phyloP scores from a whole-genome alignment of 306 rosid species.

The Pyrus bretschneideri region DNA sequence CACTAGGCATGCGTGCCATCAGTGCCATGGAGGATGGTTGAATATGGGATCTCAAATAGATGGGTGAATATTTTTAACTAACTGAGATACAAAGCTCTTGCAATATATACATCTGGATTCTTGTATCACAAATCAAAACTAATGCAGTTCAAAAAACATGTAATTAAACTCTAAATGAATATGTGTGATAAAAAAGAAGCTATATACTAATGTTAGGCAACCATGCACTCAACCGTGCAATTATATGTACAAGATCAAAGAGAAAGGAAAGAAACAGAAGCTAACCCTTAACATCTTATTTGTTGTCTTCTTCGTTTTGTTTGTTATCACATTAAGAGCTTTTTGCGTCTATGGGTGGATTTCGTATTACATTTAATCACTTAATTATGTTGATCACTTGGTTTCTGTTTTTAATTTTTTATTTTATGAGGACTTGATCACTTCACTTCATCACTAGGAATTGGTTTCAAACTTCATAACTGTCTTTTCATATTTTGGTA shows the following conservation, averaged over 20 bases:
- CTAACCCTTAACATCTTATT: background rate
- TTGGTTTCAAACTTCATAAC: background rate
- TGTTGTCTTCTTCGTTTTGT: background rate
- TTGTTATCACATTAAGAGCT: background rate
- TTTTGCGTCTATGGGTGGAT: background rate
- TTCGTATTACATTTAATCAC: background rate
- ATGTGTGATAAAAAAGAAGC: background rate
- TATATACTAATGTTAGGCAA: background rate
- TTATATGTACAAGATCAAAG: background rate
- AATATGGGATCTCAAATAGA: too few relatives aligned
- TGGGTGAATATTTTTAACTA: too few relatives aligned
- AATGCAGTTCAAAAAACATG: background rate
- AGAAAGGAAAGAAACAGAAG: background rate
- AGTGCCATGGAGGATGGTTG: background rate
- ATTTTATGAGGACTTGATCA: background rate
- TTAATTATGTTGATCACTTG: background rate
- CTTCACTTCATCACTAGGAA: background rate
- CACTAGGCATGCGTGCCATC: background rate
- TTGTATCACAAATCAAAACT: too few relatives aligned
- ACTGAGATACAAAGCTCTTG: too few relatives aligned
- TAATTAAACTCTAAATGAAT: background rate
- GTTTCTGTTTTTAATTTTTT: too few relatives aligned
- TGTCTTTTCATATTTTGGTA: background rate
- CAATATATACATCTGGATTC: too few relatives aligned
- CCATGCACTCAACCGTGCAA: background rate